Evolutionary conservation across 257 asterid genomes (phyloP).

Genomic region (Solanum dulcamara): DNA sequence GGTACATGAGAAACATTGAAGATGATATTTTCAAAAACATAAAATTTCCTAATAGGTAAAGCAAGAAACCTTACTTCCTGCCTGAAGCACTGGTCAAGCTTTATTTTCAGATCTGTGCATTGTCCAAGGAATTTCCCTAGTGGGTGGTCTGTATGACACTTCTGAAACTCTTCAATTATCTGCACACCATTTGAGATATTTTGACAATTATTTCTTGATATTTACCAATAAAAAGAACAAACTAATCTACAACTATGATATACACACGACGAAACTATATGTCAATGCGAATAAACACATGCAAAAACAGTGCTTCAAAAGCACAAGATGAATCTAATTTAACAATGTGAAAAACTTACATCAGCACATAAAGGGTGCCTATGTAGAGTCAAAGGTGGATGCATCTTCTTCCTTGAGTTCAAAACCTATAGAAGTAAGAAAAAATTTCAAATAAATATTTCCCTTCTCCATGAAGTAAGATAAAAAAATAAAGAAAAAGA

Average conservation of each 20-base stretch:
- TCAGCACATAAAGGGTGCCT: slow-evolving; percentile 77
- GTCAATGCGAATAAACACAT: not conserved
- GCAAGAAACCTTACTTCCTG: slow-evolving; percentile 44
- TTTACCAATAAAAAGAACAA: not conserved
- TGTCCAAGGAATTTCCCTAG: slow-evolving; percentile 61
- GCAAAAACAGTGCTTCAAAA: not conserved
- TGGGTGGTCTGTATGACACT: slow-evolving; percentile 69
- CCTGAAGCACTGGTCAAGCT: slow-evolving; percentile 65
- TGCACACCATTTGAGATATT: slow-evolving; percentile 6
- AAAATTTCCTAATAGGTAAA: not conserved
- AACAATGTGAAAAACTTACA: slow-evolving; percentile 23
- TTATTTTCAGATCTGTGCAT: slow-evolving; percentile 65
- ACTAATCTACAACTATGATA: not conserved
- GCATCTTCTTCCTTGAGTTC: slow-evolving; percentile 31
- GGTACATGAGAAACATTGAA: not conserved
- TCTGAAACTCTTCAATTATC: slow-evolving; percentile 67
- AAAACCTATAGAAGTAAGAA: not conserved
- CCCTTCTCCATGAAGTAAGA: not conserved
- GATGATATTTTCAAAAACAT: not conserved
- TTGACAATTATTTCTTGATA: not conserved
- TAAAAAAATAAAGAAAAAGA: not conserved
- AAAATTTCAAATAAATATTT: not conserved
- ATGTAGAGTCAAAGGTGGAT: slow-evolving; percentile 66
- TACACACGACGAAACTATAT: not conserved
- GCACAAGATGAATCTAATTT: not conserved